phyloP scores from a whole-genome alignment of 1,284 basidiomycete species.

The Omphalotus olearius region DNA sequence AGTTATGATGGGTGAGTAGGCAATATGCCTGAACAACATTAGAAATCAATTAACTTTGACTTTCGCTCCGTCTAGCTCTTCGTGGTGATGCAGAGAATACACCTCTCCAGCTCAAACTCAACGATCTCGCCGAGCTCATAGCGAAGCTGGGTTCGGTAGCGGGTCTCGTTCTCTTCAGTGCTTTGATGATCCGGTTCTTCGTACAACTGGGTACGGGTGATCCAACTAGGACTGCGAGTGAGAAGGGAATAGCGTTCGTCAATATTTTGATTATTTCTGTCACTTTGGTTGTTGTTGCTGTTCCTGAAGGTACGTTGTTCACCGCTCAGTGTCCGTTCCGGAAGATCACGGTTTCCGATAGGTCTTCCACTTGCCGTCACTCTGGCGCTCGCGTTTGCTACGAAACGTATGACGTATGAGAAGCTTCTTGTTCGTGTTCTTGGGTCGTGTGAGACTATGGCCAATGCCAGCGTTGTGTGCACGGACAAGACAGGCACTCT shows the following conservation, averaged over 20 bases:
- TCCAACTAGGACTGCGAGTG: constrained; percentile 62
- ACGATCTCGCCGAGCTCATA: constrained; percentile 88
- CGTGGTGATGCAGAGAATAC: constrained; percentile 83
- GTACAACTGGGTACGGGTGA: constrained; percentile 69
- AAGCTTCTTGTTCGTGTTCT: constrained; percentile 94
- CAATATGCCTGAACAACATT: background rate
- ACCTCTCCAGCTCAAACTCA: constrained; percentile 92
- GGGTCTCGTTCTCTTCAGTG: constrained; percentile 78
- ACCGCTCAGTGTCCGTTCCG: background rate
- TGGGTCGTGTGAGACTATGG: constrained; percentile 98
- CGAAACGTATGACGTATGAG: constrained; percentile 94
- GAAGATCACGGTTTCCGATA: constrained; percentile 21
- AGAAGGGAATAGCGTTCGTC: constrained; percentile 91
- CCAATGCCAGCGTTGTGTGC: constrained; percentile 93
- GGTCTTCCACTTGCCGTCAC: constrained; percentile 95
- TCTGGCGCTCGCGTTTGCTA: constrained; percentile 94
- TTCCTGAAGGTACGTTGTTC: constrained; percentile 75
- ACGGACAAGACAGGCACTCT: constrained; percentile 95
- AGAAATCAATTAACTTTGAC: background rate
- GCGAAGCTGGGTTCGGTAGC: constrained; percentile 86
- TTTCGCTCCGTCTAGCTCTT: constrained; percentile 47
- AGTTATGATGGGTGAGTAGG: constrained; percentile 85
- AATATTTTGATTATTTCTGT: constrained; percentile 94
- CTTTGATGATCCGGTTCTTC: constrained; percentile 94
- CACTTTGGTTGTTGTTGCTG: constrained; percentile 93